Evolutionary conservation across 805 yeast species (phyloP).

Genomic region (Candida nemodendra): DNA sequence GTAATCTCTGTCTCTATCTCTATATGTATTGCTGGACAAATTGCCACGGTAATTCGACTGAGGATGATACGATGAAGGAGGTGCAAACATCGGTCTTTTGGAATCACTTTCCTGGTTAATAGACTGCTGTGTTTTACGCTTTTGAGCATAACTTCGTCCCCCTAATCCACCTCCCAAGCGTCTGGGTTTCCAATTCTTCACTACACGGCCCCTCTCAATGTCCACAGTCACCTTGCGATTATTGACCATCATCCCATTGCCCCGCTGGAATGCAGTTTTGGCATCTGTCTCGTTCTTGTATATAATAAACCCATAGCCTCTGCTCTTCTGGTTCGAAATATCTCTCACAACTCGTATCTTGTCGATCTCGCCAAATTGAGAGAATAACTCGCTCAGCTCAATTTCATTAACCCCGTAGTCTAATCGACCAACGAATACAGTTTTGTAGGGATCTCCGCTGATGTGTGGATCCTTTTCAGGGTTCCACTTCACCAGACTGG

Average conservation of each 20-base stretch:
- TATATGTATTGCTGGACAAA: not conserved
- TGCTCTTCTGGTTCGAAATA: slow-evolving; percentile 45
- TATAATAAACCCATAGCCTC: slow-evolving; percentile 84
- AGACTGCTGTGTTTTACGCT: slow-evolving; percentile 3
- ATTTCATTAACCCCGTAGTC: slow-evolving; percentile 63
- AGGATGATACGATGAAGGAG: slow-evolving; percentile 15
- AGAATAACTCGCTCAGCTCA: slow-evolving; percentile 62
- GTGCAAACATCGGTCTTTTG: slow-evolving; percentile 18
- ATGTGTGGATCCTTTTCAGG: slow-evolving; percentile 58
- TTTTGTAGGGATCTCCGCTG: slow-evolving; percentile 70
- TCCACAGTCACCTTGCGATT: slow-evolving; percentile 65
- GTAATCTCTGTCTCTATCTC: slow-evolving; percentile 7
- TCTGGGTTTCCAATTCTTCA: slow-evolving; percentile 68
- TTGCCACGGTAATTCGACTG: slow-evolving; percentile 1
- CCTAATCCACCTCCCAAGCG: slow-evolving; percentile 93
- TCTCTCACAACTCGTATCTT: slow-evolving; percentile 57
- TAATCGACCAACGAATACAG: slow-evolving; percentile 76
- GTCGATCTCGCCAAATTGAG: slow-evolving; percentile 70
- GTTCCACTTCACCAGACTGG: slow-evolving; percentile 44
- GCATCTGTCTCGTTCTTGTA: slow-evolving; percentile 63
- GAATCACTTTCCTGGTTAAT: slow-evolving; percentile 2
- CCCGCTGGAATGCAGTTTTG: slow-evolving; percentile 56
- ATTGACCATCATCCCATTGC: slow-evolving; percentile 51
- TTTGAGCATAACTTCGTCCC: slow-evolving; percentile 40
- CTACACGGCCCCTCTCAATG: slow-evolving; percentile 65